Evolutionary conservation across 441 rosid species (phyloP), one percentile per base, ranked within the genome.

Genomic region (Biscutella auriculata): DNA sequence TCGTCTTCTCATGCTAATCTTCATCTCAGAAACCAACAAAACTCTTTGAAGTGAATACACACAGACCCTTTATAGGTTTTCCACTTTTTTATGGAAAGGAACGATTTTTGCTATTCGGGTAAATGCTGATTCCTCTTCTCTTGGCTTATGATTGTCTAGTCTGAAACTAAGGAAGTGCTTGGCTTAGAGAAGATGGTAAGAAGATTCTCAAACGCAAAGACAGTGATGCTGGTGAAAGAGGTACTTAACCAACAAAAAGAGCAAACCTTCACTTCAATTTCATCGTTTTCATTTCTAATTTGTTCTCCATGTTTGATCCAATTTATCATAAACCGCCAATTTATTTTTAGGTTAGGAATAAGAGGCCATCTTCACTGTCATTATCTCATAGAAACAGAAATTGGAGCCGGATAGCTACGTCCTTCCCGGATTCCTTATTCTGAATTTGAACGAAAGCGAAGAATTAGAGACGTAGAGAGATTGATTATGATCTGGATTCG

Each of bases 151-250:
- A 51, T 39, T 47, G 29, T 6, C 28, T 58, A 53, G 53, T 67
- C 62, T 39, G 40, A 55, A 39, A 5, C 72, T n/a, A 80, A 79
- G 46, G 74, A 62, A 75, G 69, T 72, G 79, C 83, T 60, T 65
- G 87, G 63, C 71, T 77, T 5, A 71, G 71, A 25, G 82, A 79
- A 68, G 88, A 85, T 73, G 89, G 57, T 10, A 78, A 85, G 74
- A 90, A 78, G 79, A 72, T 85, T 25, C 84, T 90, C 26, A 85
- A 90, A 77, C 89, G 95, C 69, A 90, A 87, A 70, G 92, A 79
- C 53, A 83, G 88, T 70, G 95, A 90, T 76, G 95, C 87, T 51
- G 91, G 87, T 11, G 85, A 85, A 73, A 67, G 60, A 79, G 88
- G 90, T 87, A 47, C 3, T 28, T 9, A 1, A n/a, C n/a, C n/a